Base-by-base conservation (phyloP, 176 grass and related monocot genomes). In the bread wheat (Triticum aestivum) region DNA sequence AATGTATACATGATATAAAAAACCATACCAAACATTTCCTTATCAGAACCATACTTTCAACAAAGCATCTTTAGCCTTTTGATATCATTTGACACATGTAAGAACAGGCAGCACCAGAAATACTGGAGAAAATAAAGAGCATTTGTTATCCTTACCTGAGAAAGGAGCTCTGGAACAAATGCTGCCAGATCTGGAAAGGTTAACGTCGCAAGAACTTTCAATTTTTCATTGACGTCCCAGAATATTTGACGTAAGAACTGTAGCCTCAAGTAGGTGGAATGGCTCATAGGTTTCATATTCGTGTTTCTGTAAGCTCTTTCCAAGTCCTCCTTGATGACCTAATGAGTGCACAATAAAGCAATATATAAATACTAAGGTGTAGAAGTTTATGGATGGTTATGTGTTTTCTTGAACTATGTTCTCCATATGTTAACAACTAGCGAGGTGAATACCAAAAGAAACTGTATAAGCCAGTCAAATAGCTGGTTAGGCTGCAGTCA, bases 261-360 rank as follows among this genome's bases (percentile, higher is more conserved):
- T 84, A 94, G 66, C 70, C 92, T 91, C 92, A 96, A 87, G 84
- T 94, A 92, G 75, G 92, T 86, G 54, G 93, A 91, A 86, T 98
- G 96, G 74, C 69, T 92, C 88, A 90, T 84, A 85, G 97, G 97
- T 62, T 94, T 94, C 78, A 98, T 92, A 79, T 98, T 98, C 3
- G 75, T 82, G 75, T 98, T 98, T 89, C 84, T 98, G 90, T 89
- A 96, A 56, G 84, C 38, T 89, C 97, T 96, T 91, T 98, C 94
- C 92, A 98, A 85, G 39, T 98, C 90, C 80, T 98, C 97, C 81
- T 98, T 98, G 76, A 98, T 98, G 84, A 94, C 92, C 97, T 98
- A 69, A 69, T 80, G 67, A 80, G 83, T 69, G 83, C 70, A 81
- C 34, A 88, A 74, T 52, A 66, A 82, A 26, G 75, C 66, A 70